Base-by-base conservation (phyloP, 176 grass and related monocot genomes). In the Pontederia paniculata region DNA sequence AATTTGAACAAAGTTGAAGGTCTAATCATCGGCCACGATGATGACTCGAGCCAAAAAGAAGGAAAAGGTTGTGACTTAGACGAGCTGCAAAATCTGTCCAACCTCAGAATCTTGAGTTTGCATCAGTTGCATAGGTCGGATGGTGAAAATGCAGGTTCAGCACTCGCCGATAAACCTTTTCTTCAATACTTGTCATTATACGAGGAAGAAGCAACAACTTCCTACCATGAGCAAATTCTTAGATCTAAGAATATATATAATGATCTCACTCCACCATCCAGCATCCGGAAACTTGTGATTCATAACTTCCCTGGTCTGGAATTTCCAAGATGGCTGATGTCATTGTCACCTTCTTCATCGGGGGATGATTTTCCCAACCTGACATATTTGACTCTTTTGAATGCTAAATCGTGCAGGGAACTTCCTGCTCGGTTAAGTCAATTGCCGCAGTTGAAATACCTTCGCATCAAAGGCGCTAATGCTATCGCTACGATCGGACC, bases 191-290 rank as follows among this genome's bases (percentile, higher is more conserved):
- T 95, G 13, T 76, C 71, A 58, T 71, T 95, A 9, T 31, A 1
- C 1, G 25, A n/a, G n/a, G n/a, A 31, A 31, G 25, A 5, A 31
- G 25, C 25, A 5, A 31, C 25, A 31, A 12, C 0, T 31, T 58
- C 13, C 23, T 31, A 3, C 9, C 23, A 58, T 5, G 55, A 58
- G 23, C 55, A 61, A 13, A 50, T 81, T 23, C 65, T 80, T 63
- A 69, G 19, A 64, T 74, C 70, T 50, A 73, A 85, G 68, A 95
- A 72, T 69, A 84, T 82, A 76, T 95, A 78, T 75, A 75, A 77
- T 54, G 81, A 89, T 55, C 69, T 89, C 1, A 68, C 62, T 21
- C 89, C 81, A 61, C 78, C 89, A 9, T 50, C 54, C n/a, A 89
- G 58, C 64, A 46, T 89, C 7, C 48, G 83, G 68, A 5, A 1